Base-by-base conservation (phyloP, 305 asterid species). In the Fraxinus greggii region DNA sequence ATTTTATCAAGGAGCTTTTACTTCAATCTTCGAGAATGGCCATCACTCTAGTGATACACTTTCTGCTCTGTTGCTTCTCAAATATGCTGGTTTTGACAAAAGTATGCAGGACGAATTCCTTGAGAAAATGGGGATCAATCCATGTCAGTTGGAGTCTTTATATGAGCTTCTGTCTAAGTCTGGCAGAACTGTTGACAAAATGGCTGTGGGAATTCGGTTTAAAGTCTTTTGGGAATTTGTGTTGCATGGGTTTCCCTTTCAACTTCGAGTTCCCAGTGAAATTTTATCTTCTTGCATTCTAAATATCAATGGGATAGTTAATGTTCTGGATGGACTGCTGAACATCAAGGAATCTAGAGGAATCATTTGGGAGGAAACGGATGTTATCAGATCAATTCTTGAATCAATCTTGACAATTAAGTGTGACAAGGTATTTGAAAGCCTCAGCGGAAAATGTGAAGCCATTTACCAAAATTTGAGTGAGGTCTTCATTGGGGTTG, bases 161-260 rank as follows among this genome's bases (percentile, higher is more conserved):
- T 90, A 88, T 32, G 95, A 91, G 84, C 90, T 95, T 78, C 85
- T 97, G 48, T 78, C 83, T 36, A 90, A 86, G 89, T 79, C 88
- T 83, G 86, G 84, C 78, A 88, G 86, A 83, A 85, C 86, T 79
- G 69, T 92, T 79, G 96, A 91, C 72, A 92, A 87, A 85, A 80
- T 91, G 84, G 86, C 93, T 86, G 65, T 86, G 65, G 99, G 95
- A 35, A 79, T 88, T 86, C 93, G 89, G 75, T 87, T 92, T 35
- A 89, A 91, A 83, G 84, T 91, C 73, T 87, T 93, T 82, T 97
- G 97, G 98, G 92, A 92, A 87, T 80, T 92, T 83, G 85, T 83
- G 24, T 84, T 95, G 89, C 97, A 93, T 88, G 99, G 99, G 28
- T 92, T 97, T 85, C 97, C 99, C 23, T 90, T 93, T 82, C 85